phyloP scores from a whole-genome alignment of 116 monocot genomes.

The Posidonia oceanica region DNA sequence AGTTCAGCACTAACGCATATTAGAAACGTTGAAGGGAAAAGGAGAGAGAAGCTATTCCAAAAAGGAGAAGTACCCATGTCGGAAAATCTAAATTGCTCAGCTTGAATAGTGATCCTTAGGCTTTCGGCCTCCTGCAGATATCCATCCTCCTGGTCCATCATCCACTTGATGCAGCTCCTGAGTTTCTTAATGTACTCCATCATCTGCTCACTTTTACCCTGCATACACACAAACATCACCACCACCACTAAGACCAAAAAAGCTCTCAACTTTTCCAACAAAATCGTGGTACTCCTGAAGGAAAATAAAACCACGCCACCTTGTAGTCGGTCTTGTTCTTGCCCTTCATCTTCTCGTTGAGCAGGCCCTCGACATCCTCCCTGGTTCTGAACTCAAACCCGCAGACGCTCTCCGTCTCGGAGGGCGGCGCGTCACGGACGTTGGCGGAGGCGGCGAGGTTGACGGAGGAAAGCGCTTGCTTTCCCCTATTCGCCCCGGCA shows the following conservation, averaged over 20 bases:
- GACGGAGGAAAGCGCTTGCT: constrained; percentile 14
- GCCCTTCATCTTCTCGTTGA: constrained; percentile 73
- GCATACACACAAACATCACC: constrained; percentile 2
- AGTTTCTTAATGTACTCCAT: constrained; percentile 74
- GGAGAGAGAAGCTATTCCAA: too few species aligned
- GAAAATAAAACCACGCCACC: constrained; percentile 14
- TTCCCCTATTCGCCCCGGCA: not conserved
- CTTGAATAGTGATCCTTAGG: constrained; percentile 22
- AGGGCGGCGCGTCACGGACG: not conserved
- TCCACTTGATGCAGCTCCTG: constrained; percentile 56
- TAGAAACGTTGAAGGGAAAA: too few species aligned
- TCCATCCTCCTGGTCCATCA: constrained; percentile 8
- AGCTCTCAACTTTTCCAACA: not conserved
- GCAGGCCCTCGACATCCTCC: constrained; percentile 64
- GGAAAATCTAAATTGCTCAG: constrained; percentile 27
- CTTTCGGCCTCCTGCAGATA: constrained; percentile 36
- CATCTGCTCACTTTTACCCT: constrained; percentile 70
- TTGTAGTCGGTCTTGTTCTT: constrained; percentile 62
- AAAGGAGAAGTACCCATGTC: constrained; percentile 39
- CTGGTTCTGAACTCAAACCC: constrained; percentile 44
- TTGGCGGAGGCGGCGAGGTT: constrained; percentile 7
- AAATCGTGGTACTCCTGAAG: too few species aligned
- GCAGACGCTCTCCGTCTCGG: constrained; percentile 17
- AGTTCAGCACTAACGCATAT: too few species aligned
- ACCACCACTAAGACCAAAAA: not conserved